A percentile compares a stretch with the other conserved stretches of the same genome.
Conservation (phyloP, 805 yeast species). For the Vanderwaltozyma verrucispora region DNA sequence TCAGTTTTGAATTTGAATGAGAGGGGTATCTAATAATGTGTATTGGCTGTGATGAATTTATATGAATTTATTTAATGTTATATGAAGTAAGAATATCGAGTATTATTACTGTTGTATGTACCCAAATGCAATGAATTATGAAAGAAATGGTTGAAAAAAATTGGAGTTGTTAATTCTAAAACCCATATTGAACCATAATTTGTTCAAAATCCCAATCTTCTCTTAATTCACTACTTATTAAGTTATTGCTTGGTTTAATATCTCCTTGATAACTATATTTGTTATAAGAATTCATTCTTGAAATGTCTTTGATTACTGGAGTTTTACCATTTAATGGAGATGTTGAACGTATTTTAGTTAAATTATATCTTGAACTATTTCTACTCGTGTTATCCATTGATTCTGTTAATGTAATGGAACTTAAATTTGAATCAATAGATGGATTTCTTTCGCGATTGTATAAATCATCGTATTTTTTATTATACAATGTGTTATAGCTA, state of each 20-base stretch:
- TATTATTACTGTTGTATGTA: too few species aligned
- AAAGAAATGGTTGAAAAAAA: too few species aligned
- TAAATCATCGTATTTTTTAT: conserved; percentile 2
- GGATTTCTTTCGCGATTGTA: conserved; percentile 18
- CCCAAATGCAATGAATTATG: too few species aligned
- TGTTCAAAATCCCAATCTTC: conserved; percentile 8
- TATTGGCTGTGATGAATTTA: too few species aligned
- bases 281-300: too few species aligned
- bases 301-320: conserved; percentile 4
- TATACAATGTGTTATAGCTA: not conserved
- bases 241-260: too few species aligned
- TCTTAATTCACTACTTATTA: not conserved
- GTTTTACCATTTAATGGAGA: conserved; percentile 2
- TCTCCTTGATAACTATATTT: too few species aligned
- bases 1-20: too few species aligned
- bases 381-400: conserved; percentile 7
- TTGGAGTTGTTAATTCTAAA: too few species aligned
- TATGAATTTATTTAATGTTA: too few species aligned
- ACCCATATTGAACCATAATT: conserved; percentile 8
- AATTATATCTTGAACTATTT: not conserved
- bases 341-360: conserved; percentile 1
- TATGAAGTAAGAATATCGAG: too few species aligned
- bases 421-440: conserved; percentile 8
- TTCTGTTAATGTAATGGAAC: conserved; percentile 8
- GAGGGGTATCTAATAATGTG: too few species aligned